Evolutionary conservation across 2,329 filamentous ascomycete genomes (phyloP).

Genomic region (Mariannaea sp.): DNA sequence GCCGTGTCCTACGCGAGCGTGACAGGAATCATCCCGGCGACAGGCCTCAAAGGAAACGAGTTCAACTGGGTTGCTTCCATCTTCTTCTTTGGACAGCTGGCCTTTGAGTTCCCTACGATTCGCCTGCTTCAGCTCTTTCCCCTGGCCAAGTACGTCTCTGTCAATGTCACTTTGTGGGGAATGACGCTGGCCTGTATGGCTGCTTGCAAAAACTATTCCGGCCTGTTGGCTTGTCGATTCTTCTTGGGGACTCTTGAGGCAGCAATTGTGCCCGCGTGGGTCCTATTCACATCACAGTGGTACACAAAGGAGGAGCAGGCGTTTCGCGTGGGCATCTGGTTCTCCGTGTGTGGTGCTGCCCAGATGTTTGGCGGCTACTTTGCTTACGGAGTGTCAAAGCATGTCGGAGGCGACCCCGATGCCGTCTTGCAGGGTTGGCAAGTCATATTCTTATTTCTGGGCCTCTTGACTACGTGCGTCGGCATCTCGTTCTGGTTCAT

Average conservation of each 20-base stretch:
- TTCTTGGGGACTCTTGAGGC: conserved; percentile 25
- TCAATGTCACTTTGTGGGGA: conserved; percentile 46
- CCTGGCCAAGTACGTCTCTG: conserved; percentile 44
- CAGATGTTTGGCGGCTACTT: conserved; percentile 34
- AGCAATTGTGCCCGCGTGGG: conserved; percentile 22
- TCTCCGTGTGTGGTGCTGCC: conserved; percentile 24
- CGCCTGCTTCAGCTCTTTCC: conserved; percentile 46
- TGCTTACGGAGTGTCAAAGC: conserved; percentile 27
- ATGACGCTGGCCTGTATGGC: conserved; percentile 23
- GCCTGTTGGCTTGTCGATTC: conserved; percentile 23
- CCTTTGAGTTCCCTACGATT: conserved; percentile 46
- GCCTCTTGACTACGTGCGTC: conserved; percentile 11
- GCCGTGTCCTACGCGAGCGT: conserved; percentile 35
- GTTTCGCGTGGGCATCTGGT: conserved; percentile 30
- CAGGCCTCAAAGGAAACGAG: conserved; percentile 45
- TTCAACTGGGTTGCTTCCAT: conserved; percentile 47
- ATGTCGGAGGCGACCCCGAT: conserved; percentile 24
- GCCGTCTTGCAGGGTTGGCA: conserved; percentile 20
- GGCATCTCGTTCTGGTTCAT: conserved; percentile 24
- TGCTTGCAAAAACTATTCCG: conserved; percentile 23
- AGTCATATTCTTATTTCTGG: conserved; percentile 24
- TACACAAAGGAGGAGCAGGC: conserved; percentile 31
- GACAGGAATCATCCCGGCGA: conserved; percentile 34
- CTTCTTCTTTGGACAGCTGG: conserved; percentile 43
- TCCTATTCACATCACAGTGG: conserved; percentile 29